These are phyloP conservation scores for Penicillium malachiteum DNA, from an alignment of 495 filamentous ascomycete species.

Conservation along the genomic window DNA sequence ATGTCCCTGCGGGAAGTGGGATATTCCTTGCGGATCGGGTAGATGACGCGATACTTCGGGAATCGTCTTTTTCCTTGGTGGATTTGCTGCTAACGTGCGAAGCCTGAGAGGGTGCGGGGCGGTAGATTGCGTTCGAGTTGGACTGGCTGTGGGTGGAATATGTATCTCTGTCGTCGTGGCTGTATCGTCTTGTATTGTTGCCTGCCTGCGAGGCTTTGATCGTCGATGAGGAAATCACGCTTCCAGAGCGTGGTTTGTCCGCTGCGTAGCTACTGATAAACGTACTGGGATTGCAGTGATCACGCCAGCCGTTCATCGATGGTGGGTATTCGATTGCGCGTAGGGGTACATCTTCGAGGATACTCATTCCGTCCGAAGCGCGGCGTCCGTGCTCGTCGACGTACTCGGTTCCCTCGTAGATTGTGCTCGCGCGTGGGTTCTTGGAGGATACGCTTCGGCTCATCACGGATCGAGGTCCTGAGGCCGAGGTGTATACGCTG, in stretches of 20 bases:
- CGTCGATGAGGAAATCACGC: slow-evolving; percentile 40
- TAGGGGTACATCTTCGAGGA: slow-evolving; percentile 34
- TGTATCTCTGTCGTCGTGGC: slow-evolving; percentile 21
- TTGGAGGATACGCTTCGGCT: slow-evolving; percentile 37
- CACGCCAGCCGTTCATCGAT: slow-evolving; percentile 22
- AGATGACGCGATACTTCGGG: slow-evolving; percentile 27
- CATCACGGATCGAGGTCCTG: slow-evolving; percentile 29
- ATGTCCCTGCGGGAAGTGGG: slow-evolving; percentile 27
- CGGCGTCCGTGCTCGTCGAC: slow-evolving; percentile 38
- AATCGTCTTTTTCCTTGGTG: slow-evolving; percentile 4
- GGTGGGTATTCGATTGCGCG: slow-evolving; percentile 47
- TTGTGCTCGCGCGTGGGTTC: slow-evolving; percentile 42
- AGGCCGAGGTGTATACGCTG: slow-evolving; percentile 36
- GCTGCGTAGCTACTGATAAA: slow-evolving; percentile 41
- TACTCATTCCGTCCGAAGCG: slow-evolving; percentile 37
- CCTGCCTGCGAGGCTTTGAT: slow-evolving; percentile 42
- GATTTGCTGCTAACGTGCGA: slow-evolving; percentile 13
- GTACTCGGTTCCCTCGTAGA: slow-evolving; percentile 44
- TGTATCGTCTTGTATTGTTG: slow-evolving; percentile 23
- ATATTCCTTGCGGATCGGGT: slow-evolving; percentile 32
- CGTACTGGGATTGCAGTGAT: slow-evolving; percentile 35
- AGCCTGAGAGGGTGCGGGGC: slow-evolving; percentile 14
- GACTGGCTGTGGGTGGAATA: slow-evolving; percentile 18
- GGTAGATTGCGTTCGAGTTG: slow-evolving; percentile 14
- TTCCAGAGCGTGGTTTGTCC: slow-evolving; percentile 36